Base-by-base conservation (phyloP, 2,329 filamentous ascomycete genomes). In the Diplodia mutila region DNA sequence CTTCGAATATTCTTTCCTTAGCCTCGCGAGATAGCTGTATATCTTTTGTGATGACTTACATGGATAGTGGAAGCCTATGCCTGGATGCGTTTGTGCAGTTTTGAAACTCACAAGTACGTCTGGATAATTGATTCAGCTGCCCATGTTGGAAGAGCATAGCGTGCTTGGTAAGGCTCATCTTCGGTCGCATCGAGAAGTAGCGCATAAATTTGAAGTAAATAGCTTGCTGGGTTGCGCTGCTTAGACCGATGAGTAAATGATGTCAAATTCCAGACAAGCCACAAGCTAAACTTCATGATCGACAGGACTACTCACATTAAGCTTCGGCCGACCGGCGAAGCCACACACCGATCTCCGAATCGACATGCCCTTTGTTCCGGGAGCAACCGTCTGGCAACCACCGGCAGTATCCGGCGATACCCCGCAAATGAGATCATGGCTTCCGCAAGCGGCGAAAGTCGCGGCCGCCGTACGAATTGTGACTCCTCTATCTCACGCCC, bases 401-500 rank as follows among this genome's bases (percentile, higher is more conserved):
- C 32, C 53, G 55, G 37, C 11, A 29, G 23, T 59, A 59, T 59
- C 55, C 55, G 34, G 55, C 21, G 21, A 27, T 59, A 46, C 55
- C 55, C 55, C 23, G 18, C 11, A 8, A n/a, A 37, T 55, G 32
- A 55, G 53, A 34, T 32, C 51, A 54, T 29, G 34, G 51, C 27
- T 18, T 21, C 51, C 7, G 51, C 53, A 55, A 37, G 11, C 53
- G n/a, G 53, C 53, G 16, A 14, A 12, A 14, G 27, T 11, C 11
- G 25, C 9, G 25, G 7, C 51, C 51, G 25, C 12, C 49, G 51
- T 53, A 29, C 51, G 51, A 53, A 27, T 18, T 18, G 27, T 32
- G 51, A 7, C 27, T 18, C 18, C 27, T 27, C 51, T 55, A 37
- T 9, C 29, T 37, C 52, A 18, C 18, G 25, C 32, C 27, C 29